Evolutionary conservation across 2,329 filamentous ascomycete species (phyloP).

Genomic region (Cryphonectria radicalis): DNA sequence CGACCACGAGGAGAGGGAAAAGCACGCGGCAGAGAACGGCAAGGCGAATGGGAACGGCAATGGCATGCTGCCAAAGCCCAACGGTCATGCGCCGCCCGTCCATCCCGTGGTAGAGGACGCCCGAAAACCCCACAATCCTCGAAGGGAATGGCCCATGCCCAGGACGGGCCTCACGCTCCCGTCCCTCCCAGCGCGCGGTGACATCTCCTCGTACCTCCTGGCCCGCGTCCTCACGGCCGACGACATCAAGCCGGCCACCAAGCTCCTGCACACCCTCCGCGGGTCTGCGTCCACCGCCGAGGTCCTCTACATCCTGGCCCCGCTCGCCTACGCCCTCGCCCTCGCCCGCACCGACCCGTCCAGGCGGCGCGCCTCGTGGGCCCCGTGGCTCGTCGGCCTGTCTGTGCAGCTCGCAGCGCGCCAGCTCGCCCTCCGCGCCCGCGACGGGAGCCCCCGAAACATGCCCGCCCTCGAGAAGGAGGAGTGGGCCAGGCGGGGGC

Average conservation of each 20-base stretch:
- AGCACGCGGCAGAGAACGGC: slow-evolving; percentile 59
- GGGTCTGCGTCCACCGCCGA: slow-evolving; percentile 79
- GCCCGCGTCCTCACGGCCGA: slow-evolving; percentile 92
- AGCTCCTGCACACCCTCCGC: slow-evolving; percentile 80
- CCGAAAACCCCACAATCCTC: slow-evolving; percentile 32
- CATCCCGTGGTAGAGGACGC: slow-evolving; percentile 25
- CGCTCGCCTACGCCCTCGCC: slow-evolving; percentile 82
- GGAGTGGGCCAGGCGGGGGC: slow-evolving; percentile 84
- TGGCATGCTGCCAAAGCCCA: neutral
- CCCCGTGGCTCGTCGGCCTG: slow-evolving; percentile 87
- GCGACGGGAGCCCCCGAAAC: slow-evolving; percentile 38
- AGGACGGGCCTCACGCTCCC: slow-evolving; percentile 86
- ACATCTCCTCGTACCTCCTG: slow-evolving; percentile 86
- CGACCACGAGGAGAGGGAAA: slow-evolving; percentile 52
- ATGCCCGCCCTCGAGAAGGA: slow-evolving; percentile 89
- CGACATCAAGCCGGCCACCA: slow-evolving; percentile 90
- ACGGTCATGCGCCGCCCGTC: slow-evolving; percentile 22
- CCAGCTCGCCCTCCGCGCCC: slow-evolving; percentile 58
- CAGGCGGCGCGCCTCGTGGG: slow-evolving; percentile 71
- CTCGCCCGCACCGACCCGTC: slow-evolving; percentile 67
- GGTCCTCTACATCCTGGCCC: slow-evolving; percentile 87
- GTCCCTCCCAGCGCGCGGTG: slow-evolving; percentile 76
- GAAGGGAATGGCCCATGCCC: slow-evolving; percentile 86
- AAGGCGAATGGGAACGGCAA: slow-evolving; percentile 38
- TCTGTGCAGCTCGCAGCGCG: slow-evolving; percentile 85